Conservation (phyloP, 1,284 basidiomycete genomes). For the Testicularia cyperi region DNA sequence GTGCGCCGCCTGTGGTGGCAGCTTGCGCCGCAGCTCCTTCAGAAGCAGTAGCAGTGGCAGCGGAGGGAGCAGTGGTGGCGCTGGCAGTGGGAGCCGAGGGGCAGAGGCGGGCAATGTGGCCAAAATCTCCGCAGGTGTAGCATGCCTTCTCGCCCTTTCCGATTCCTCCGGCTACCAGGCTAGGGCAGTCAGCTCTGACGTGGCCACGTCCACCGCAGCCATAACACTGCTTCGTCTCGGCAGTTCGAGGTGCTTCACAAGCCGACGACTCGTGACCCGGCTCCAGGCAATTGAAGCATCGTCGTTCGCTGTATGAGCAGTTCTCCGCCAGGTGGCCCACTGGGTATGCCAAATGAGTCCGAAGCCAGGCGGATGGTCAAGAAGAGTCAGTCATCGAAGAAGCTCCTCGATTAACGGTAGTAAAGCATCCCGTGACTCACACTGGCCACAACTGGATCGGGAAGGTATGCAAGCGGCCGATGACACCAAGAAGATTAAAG, state of each 20-base stretch:
- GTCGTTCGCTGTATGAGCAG: slow-evolving; percentile 33
- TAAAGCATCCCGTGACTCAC: slow-evolving; percentile 11
- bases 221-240: slow-evolving; percentile 43
- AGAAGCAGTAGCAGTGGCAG: not conserved
- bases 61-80: not conserved
- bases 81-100: not conserved
- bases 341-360: no score
- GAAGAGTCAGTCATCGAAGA: not conserved
- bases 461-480: no score
- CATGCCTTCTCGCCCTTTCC: slow-evolving; percentile 1
- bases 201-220: slow-evolving; percentile 37
- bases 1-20: no score
- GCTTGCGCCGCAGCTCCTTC: no score
- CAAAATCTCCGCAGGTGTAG: slow-evolving; percentile 15
- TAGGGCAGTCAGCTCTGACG: slow-evolving; percentile 34
- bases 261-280: slow-evolving; percentile 33
- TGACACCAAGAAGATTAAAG: no score
- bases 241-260: slow-evolving; percentile 28
- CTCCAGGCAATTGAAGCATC: slow-evolving; percentile 45
- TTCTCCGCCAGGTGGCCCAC: slow-evolving; percentile 45
- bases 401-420: not conserved
- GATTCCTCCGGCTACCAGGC: not conserved
- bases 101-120: slow-evolving; percentile 15
- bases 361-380: no score
- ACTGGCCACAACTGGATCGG: slow-evolving; percentile 33